Percentiles rank a stretch among this genome's conserved stretches.
These are phyloP conservation scores for Metschnikowia proteae DNA, from an alignment of 805 yeast genomes.

Conservation along the genomic window DNA sequence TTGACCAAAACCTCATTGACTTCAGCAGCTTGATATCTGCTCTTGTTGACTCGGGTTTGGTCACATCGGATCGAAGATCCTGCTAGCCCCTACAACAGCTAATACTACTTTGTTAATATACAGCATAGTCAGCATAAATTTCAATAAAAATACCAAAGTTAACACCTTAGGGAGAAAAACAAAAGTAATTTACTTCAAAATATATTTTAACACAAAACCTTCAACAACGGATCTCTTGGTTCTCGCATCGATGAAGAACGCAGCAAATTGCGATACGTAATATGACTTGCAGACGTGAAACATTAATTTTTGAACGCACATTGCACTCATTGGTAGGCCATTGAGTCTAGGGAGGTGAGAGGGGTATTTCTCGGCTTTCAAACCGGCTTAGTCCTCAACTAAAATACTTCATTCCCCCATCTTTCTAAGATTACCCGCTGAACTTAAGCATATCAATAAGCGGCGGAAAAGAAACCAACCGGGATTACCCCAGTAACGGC, in stretches of 20 bases:
- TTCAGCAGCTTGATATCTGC: constrained; percentile 27
- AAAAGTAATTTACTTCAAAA: too few species aligned
- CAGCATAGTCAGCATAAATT: too few species aligned
- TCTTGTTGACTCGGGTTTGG: constrained; percentile 34
- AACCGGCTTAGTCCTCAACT: too few species aligned
- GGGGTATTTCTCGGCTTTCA: too few species aligned
- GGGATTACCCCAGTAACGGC: constrained; percentile 45
- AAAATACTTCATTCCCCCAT: background rate
- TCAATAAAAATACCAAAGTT: too few species aligned
- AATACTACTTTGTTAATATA: too few species aligned
- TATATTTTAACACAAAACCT: too few species aligned
- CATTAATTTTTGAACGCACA: constrained; percentile 47
- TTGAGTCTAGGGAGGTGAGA: too few species aligned
- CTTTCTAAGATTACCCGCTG: constrained; percentile 39
- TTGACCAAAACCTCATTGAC: constrained; percentile 28
- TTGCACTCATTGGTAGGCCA: constrained; percentile 31
- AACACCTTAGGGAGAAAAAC: too few species aligned
- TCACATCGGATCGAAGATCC: too few species aligned
- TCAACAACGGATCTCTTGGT: constrained; percentile 42
- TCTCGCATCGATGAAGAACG: constrained; percentile 7
- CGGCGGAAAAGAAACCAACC: constrained; percentile 45
- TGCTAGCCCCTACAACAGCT: too few species aligned
- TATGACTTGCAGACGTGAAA: constrained; percentile 41
- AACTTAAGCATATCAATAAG: constrained; percentile 44
- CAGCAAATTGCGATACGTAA: constrained; percentile 32